Base-by-base conservation (phyloP, 2,329 filamentous ascomycete species). In the Fusarium sp. region DNA sequence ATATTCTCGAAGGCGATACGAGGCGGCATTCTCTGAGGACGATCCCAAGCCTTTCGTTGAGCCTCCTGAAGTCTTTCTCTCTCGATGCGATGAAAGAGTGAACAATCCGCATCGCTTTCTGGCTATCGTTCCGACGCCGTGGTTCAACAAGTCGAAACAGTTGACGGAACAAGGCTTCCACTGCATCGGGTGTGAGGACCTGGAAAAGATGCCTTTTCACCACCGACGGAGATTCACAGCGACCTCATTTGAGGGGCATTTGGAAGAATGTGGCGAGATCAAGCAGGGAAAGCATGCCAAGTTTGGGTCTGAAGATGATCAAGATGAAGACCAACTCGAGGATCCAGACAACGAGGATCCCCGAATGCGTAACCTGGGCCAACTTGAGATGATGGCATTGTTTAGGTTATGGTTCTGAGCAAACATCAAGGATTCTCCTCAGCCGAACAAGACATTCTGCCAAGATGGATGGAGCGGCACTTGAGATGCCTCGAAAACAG, bases 381-480 rank as follows among this genome's bases (percentile, higher is more conserved):
- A 52, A 32, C 27, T 52, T 30, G 48, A 52, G 27, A 52, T 32
- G 48, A 30, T 8, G 48, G 48, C 27, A 18, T 20, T 52, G 27
- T 52, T 52, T 13, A 32, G 18, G 18, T 11, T 11, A 27, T 20
- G 48, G 48, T 52, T 52, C 48, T 52, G 48, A 52, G 18, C 27
- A 2, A 48, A 27, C 45, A 18, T 6, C 5, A 6, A 18, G 23
- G 18, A 32, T 52, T 14, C 16, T 52, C 14, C 27, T 14, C 18
- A 18, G 45, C 43, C 18, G 10, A 11, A 52, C 48, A 52, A 52
- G 48, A 32, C 25, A 20, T 13, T 32, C 18, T 20, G 52, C 58
- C 64, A 67, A 70, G 52, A 60, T 39, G 64, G 52, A 67, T 64
- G 41, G 58, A 27, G 6, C 67, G 64, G 67, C 67, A 64, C 30